phyloP scores from a whole-genome alignment of 257 asterid genomes.

The Parsonsia alboflavescens region DNA sequence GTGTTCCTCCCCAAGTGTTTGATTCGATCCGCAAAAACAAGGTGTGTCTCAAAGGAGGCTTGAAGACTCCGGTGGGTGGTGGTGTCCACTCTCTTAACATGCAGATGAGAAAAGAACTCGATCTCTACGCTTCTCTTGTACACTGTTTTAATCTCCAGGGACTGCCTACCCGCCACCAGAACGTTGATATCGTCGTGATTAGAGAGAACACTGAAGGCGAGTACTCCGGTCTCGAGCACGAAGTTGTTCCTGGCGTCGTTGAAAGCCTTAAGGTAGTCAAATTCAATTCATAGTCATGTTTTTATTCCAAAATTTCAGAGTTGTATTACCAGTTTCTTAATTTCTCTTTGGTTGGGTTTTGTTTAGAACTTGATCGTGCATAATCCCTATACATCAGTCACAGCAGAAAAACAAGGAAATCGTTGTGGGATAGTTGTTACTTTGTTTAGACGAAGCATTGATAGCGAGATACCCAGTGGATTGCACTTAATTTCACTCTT shows the following conservation, averaged over 20 bases:
- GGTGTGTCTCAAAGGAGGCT: constrained; percentile 87
- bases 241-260: constrained; percentile 98
- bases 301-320: not conserved
- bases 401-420: not conserved
- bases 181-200: constrained; percentile 85
- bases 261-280: constrained; percentile 84
- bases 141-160: constrained; percentile 87
- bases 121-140: constrained; percentile 88
- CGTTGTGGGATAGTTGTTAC: not conserved
- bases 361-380: not conserved
- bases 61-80: constrained; percentile 91
- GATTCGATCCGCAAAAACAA: constrained; percentile 83
- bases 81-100: constrained; percentile 92
- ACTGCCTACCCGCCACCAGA: constrained; percentile 72
- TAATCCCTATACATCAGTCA: not conserved
- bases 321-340: not conserved
- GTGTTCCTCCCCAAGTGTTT: constrained; percentile 57
- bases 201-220: constrained; percentile 98
- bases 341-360: not conserved
- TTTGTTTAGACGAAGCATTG: not conserved
- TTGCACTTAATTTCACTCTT: not conserved
- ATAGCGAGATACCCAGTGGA: not conserved
- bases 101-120: constrained; percentile 80
- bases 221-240: constrained; percentile 94
- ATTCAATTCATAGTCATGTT: not conserved